Conservation (phyloP, 1,284 basidiomycete species). For the Anthracocystis panici-leucophaei region DNA sequence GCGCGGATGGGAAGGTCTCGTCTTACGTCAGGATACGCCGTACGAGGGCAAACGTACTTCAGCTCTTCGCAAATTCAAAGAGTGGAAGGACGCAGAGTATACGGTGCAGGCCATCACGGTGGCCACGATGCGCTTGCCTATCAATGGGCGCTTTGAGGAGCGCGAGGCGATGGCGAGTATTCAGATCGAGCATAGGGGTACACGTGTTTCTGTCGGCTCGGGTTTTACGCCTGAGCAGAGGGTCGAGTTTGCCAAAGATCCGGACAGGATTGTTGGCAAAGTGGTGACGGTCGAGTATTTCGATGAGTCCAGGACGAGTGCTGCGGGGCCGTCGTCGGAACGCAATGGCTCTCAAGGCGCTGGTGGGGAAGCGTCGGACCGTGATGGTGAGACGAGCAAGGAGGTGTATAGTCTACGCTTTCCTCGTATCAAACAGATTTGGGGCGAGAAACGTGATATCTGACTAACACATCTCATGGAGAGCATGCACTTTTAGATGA, state of each 20-base stretch:
- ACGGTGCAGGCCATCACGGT: slow-evolving; percentile 37
- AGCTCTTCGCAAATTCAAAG: slow-evolving; percentile 53
- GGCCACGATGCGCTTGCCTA: slow-evolving; percentile 50
- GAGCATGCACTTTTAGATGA: not conserved
- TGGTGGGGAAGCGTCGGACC: not conserved
- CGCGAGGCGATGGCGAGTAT: slow-evolving; percentile 43
- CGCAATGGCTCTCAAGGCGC: not conserved
- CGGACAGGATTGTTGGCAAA: slow-evolving; percentile 48
- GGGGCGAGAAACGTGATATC: slow-evolving; percentile 35
- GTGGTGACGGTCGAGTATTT: slow-evolving; percentile 57
- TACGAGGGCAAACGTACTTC: slow-evolving; percentile 57
- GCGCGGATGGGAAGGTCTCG: slow-evolving; percentile 56
- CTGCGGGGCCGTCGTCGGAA: not conserved
- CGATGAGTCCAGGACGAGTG: slow-evolving; percentile 33
- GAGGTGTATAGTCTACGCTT: slow-evolving; percentile 53
- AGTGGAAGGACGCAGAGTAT: slow-evolving; percentile 60
- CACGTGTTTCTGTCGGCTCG: slow-evolving; percentile 51
- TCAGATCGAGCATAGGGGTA: slow-evolving; percentile 48
- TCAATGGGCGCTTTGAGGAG: slow-evolving; percentile 48
- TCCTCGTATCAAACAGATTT: slow-evolving; percentile 58
- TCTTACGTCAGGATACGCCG: slow-evolving; percentile 44
- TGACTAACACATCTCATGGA: slow-evolving; percentile 2
- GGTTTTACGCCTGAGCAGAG: slow-evolving; percentile 54
- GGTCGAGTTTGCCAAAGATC: slow-evolving; percentile 46
- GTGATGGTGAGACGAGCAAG: slow-evolving; percentile 7